Evolutionary conservation across 768 basidiomycete species (phyloP).

Genomic region (Boletus rubroflammeus): DNA sequence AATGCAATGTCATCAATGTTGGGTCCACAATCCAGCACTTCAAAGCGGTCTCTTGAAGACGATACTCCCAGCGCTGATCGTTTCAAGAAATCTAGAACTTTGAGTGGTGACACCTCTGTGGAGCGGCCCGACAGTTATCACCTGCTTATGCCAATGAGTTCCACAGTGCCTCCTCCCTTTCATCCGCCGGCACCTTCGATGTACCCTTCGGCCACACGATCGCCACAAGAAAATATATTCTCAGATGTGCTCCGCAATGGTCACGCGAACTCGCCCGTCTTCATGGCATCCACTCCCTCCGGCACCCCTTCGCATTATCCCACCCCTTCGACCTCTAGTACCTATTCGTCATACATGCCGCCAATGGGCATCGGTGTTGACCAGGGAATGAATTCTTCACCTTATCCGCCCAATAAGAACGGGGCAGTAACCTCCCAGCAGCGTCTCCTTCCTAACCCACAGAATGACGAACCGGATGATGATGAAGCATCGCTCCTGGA

Average conservation of each 20-base stretch:
- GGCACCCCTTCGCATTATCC: slow-evolving; percentile 42
- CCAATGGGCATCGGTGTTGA: slow-evolving; percentile 59
- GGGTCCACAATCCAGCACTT: slow-evolving; percentile 18
- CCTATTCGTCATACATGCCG: slow-evolving; percentile 48
- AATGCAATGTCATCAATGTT: slow-evolving; percentile 31
- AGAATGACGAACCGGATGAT: slow-evolving; percentile 47
- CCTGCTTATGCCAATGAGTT: slow-evolving; percentile 53
- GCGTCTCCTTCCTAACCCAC: slow-evolving; percentile 23
- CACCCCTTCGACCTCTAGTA: slow-evolving; percentile 33
- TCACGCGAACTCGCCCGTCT: slow-evolving; percentile 56
- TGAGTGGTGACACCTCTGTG: slow-evolving; percentile 41
- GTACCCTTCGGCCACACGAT: slow-evolving; percentile 43
- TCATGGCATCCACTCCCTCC: slow-evolving; percentile 46
- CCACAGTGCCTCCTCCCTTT: slow-evolving; percentile 33
- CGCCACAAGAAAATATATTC: slow-evolving; percentile 53
- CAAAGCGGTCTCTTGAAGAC: slow-evolving; percentile 33
- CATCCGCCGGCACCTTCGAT: slow-evolving; percentile 35
- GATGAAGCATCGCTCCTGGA: slow-evolving; percentile 42
- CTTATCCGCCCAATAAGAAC: slow-evolving; percentile 41
- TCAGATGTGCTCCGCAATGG: slow-evolving; percentile 56
- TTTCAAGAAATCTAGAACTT: slow-evolving; percentile 50
- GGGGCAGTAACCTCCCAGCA: slow-evolving; percentile 21
- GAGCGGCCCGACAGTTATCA: slow-evolving; percentile 46
- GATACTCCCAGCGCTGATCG: slow-evolving; percentile 23
- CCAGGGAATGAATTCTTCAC: slow-evolving; percentile 45